phyloP scores from a whole-genome alignment of 257 asterid genomes.

The Lithospermum erythrorhizon region DNA sequence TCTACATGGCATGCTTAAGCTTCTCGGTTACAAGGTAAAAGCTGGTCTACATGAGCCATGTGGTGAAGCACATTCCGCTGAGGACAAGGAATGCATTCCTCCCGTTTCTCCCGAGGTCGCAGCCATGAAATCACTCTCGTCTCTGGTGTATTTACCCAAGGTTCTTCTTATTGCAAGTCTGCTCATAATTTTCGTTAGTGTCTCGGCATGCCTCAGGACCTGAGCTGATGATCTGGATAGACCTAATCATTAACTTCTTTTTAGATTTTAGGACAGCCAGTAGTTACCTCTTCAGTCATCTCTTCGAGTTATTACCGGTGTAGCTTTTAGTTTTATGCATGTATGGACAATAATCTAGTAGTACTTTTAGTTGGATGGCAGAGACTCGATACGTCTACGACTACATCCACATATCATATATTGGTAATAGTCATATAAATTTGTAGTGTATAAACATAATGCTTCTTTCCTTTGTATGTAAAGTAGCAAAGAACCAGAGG shows the following conservation, averaged over 20 bases:
- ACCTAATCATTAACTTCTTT: background rate
- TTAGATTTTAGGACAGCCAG: background rate
- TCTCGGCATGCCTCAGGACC: conserved; percentile 18
- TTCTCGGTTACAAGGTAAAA: conserved; percentile 8
- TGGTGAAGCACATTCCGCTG: background rate
- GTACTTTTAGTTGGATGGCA: background rate
- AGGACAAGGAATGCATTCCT: conserved; percentile 4
- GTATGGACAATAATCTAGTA: background rate
- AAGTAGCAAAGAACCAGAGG: too few relatives aligned
- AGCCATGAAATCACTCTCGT: conserved; percentile 12
- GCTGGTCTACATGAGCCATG: background rate
- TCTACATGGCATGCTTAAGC: conserved; percentile 6
- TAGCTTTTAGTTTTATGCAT: background rate
- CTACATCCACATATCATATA: background rate
- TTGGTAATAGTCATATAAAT: background rate
- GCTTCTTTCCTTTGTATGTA: too few relatives aligned
- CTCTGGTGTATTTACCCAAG: conserved; percentile 26
- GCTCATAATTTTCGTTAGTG: conserved; percentile 25
- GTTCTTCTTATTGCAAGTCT: conserved; percentile 34
- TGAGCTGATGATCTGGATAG: background rate
- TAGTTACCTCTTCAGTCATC: background rate
- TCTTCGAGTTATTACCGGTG: background rate
- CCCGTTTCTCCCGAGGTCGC: conserved; percentile 3
- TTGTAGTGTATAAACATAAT: too few relatives aligned
- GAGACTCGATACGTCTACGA: background rate